Base-by-base conservation (phyloP, 495 filamentous ascomycete genomes). In the Aspergillus panamensis region DNA sequence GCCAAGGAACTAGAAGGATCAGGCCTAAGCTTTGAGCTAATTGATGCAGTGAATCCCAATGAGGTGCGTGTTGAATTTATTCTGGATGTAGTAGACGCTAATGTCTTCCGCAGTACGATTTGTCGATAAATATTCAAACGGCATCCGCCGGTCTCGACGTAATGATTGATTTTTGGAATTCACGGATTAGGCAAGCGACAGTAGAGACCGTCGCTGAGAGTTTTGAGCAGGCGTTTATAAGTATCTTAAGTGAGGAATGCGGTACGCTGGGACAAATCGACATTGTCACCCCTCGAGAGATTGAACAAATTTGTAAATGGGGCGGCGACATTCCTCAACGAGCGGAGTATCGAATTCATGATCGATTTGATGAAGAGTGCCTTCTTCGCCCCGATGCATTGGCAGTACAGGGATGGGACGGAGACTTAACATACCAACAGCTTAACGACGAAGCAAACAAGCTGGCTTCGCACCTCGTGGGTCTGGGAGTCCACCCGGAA, bases 391-490 rank as follows among this genome's bases (percentile, higher is more conserved):
- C 55, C 4, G 30, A 57, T 44, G 55, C 55, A 3, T 45, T 21
- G 55, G 55, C 55, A 12, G 35, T 57, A 1, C 47, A 57, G 40
- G 55, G 55, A 8, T 57, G 55, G 55, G 55, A 57, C 25, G 55
- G 55, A 5, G 37, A 57, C 17, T 21, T 57, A 14, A 57, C 55
- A 6, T 57, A 57, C 25, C 16, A 48, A 16, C n/a, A 66, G 17
- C 48, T 70, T 0, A 54, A 68, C 13, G 47, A 60, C 10, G 14
- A 51, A 2, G 49, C 64, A 1, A 54, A 59, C 17, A 51, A 29
- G 12, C 60, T 81, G 17, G 77, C 78, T 6, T 30, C 37, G 2
- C 55, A 65, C 17, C 60, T 73, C 4, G 39, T 30, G n/a, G 17
- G 42, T 1, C 43, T 69, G 12, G 64, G 69, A 4, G 61, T 71